Base-by-base conservation (phyloP, 768 basidiomycete species). In the Dioszegia crocea region DNA sequence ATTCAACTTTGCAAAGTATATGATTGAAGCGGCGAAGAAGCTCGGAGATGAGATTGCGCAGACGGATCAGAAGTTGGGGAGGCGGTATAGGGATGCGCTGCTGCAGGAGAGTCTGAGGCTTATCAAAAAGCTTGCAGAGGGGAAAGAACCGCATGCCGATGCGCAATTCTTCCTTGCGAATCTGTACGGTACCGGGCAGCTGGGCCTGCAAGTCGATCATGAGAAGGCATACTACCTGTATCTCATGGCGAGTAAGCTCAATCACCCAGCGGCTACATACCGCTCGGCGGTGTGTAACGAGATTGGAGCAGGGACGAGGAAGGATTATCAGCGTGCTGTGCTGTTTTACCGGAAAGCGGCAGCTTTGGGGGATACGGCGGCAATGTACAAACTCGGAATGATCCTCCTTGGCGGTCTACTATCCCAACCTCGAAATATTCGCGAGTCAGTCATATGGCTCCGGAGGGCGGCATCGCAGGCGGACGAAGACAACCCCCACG, bases 381-480 rank as follows among this genome's bases (percentile, higher is more conserved):
- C 92, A 2, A 99, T 98, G 96, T 98, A 96, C 81, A 98, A 98
- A 77, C 85, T 99, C n/a, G 92, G 92, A n/a, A 93, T 96, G 87
- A 88, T 97, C 63, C 82, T 96, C 29, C 81, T 98, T 21, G 84
- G 89, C 33, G 94, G 93, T 11, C 78, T 85, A 16, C 82, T 97
- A 4, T 87, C 85, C 24, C 90, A 93, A 75, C 84, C 82, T 56
- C 85, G 83, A 63, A 96, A 96, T 73, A 85, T 85, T 1, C 84
- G 92, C 30, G 96, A 99, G 74, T 93, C 92, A 5, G 84, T 94
- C 64, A 87, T 85, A 58, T 99, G 96, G 96, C 81, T 99, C 56
- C 87, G 88, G 66, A 84, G 92, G 23, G 96, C 96, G 0, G 93
- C 92, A 2, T 88, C 91, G 66, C 94, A 99, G 79, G 96, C 94